Evolutionary conservation across 1,284 basidiomycete genomes (phyloP).

Genomic region (Dichomitus squalens): DNA sequence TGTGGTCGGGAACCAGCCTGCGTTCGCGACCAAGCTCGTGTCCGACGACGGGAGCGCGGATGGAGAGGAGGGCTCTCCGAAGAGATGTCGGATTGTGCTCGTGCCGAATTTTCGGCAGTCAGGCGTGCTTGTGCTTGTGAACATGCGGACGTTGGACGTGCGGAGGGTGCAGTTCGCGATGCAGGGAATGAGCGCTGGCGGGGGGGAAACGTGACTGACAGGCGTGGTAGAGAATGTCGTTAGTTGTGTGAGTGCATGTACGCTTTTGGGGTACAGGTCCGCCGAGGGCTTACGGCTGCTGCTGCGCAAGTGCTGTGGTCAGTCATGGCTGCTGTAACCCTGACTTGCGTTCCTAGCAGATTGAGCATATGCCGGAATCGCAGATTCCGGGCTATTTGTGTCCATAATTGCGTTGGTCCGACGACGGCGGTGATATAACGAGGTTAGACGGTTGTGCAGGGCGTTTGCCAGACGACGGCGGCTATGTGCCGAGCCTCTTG

Average conservation of each 20-base stretch:
- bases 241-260: constrained; percentile 1
- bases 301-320: background rate
- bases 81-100: constrained; percentile 76
- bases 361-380: too few relatives aligned
- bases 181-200: constrained; percentile 32
- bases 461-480: too few relatives aligned
- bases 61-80: constrained; percentile 30
- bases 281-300: background rate
- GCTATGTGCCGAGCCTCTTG: too few relatives aligned
- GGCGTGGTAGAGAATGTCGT: background rate
- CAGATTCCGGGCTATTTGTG: too few relatives aligned
- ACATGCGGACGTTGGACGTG: constrained; percentile 56
- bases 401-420: too few relatives aligned
- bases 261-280: background rate
- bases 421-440: too few relatives aligned
- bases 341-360: too few relatives aligned
- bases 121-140: constrained; percentile 64
- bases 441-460: too few relatives aligned
- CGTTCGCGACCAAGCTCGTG: constrained; percentile 76
- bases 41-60: constrained; percentile 37
- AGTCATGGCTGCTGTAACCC: background rate
- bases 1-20: constrained; percentile 90
- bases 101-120: constrained; percentile 81
- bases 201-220: constrained; percentile 13
- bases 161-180: constrained; percentile 40